Base-by-base conservation (phyloP, 169 alveolate genomes). In the Cystoisospora suis region DNA sequence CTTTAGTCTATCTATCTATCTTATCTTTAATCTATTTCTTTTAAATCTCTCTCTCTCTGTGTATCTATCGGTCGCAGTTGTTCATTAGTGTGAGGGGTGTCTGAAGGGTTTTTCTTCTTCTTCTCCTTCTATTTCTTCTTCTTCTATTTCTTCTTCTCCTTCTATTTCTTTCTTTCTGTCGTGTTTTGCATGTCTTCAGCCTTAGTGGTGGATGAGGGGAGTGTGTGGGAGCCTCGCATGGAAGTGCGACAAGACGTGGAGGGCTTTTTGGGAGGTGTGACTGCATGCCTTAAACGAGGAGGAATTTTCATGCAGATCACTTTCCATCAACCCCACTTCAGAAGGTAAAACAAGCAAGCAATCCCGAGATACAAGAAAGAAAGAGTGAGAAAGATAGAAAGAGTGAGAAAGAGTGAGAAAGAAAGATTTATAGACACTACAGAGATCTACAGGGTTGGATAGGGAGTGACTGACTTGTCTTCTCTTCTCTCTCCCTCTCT, bases 231-330 rank as follows among this genome's bases (percentile, higher is more conserved):
- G 36, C 77, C 77, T 4, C 77, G 77, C 2, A 1, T n/a, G 36
- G 38, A 15, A 1, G 77, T 65, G 5, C 38, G 77, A 65, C 42
- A 12, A 23, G 77, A 36, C 3, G 77, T 44, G 44, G 77, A 65
- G 45, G 15, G 77, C 4, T 65, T 32, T 17, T 44, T 65, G 6
- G 77, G 45, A 5, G 77, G 77, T 3, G 77, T 65, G 9, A 1
- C 36, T 2, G 45, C 45, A 0, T 65, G 77, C 40, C 77, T 65
- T 1, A 65, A 65, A 3, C 77, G 45, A 3, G 77, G 77, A 7
- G 75, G 75, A 4, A 36, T 65, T n/a, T 65, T 65, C 77, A 27
- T 65, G n/a, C 77, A 65, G 34, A 65, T 65, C 38, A 65, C 77
- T 2, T 65, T 65, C 34, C 77, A 65, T 7, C 77, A 65, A 17